phyloP scores from a whole-genome alignment of 495 filamentous ascomycete species.

The Copromyces sp. region DNA sequence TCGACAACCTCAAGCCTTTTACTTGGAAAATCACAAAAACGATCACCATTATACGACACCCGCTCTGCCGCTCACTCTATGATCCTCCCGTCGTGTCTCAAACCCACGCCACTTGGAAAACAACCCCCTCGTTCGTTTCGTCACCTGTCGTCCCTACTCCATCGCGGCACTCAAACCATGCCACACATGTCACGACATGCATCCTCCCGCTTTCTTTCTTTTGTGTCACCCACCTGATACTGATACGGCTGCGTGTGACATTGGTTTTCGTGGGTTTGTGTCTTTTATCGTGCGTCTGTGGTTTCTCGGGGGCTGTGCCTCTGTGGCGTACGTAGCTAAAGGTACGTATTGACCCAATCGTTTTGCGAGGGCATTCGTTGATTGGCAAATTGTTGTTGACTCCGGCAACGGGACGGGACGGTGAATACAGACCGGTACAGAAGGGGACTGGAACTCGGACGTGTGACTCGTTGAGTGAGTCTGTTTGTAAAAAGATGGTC shows the following conservation, averaged over 20 bases:
- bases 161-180: not conserved
- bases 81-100: not conserved
- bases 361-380: not conserved
- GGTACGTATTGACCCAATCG: not conserved
- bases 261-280: not conserved
- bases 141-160: not conserved
- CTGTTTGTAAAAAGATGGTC: no score
- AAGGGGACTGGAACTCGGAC: no score
- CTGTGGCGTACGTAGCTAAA: not conserved
- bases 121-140: not conserved
- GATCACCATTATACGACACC: not conserved
- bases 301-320: not conserved
- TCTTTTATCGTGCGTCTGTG: not conserved
- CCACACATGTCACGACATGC: not conserved
- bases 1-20: not conserved
- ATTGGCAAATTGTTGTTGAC: not conserved
- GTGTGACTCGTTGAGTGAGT: no score
- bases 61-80: not conserved
- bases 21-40: not conserved
- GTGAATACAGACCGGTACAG: no score
- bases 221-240: not conserved
- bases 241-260: not conserved
- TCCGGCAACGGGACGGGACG: not conserved
- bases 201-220: not conserved
- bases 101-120: not conserved